A percentile compares a stretch with the other conserved stretches of the same genome.
phyloP scores from a whole-genome alignment of 805 yeast genomes.

The Kodamaea nitidulidarum region DNA sequence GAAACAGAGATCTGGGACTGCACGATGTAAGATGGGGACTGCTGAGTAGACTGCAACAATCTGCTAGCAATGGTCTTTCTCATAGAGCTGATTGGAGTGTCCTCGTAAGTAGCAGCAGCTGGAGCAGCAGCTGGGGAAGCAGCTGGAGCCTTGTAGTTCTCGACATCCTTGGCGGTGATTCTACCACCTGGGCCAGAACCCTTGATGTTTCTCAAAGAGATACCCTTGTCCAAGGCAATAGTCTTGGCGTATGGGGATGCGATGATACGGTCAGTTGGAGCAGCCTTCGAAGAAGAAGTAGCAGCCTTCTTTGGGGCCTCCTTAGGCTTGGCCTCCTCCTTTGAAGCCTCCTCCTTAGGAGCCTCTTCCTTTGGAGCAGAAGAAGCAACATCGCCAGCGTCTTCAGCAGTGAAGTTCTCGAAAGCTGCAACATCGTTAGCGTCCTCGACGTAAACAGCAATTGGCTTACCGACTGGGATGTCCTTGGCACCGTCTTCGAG shows the following conservation, averaged over 20 bases:
- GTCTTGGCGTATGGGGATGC: conserved; percentile 96
- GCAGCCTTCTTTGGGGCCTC: conserved; percentile 16
- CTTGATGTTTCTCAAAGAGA: conserved; percentile 75
- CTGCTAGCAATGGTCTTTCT: conserved; percentile 91
- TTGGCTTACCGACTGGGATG: conserved; percentile 90
- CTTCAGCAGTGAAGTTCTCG: conserved; percentile 76
- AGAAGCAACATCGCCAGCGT: conserved; percentile 54
- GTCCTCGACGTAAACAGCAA: conserved; percentile 94
- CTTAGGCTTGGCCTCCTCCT: conserved; percentile 18
- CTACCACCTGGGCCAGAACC: conserved; percentile 97
- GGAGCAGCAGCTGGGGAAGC: conserved; percentile 47
- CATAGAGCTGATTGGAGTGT: conserved; percentile 85
- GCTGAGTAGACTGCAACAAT: conserved; percentile 77
- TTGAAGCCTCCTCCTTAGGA: conserved; percentile 20
- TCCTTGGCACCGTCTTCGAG: conserved; percentile 84
- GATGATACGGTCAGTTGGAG: conserved; percentile 63
- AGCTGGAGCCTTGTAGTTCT: conserved; percentile 52
- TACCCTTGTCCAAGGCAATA: conserved; percentile 88
- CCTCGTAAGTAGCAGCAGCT: conserved; percentile 57
- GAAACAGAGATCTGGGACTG: conserved; percentile 83
- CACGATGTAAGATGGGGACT: conserved; percentile 88
- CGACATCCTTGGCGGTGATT: conserved; percentile 87
- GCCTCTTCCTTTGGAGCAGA: conserved; percentile 39
- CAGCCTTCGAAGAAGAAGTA: conserved; percentile 14
- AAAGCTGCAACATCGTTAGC: conserved; percentile 82